These are phyloP conservation scores for Ogataea haglerorum DNA, from an alignment of 805 yeast genomes.

Conservation along the genomic window DNA sequence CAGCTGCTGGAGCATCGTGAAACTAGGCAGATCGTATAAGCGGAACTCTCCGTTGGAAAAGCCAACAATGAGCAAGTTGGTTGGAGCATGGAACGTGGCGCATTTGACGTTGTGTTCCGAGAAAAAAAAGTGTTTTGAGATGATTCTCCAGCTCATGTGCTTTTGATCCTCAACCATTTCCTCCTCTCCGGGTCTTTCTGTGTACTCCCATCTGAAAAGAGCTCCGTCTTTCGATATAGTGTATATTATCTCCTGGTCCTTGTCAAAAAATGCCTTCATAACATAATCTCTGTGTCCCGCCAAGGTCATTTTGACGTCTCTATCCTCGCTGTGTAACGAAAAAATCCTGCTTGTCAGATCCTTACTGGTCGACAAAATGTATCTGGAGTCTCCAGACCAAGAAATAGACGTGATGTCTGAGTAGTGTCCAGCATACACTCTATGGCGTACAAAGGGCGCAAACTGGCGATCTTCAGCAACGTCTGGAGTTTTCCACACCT, in stretches of 20 bases:
- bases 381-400: conserved; percentile 91
- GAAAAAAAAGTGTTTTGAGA: conserved; percentile 70
- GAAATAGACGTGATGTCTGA: conserved; percentile 71
- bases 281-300: conserved; percentile 94
- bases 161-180: conserved; percentile 43
- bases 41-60: conserved; percentile 88
- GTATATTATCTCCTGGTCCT: conserved; percentile 84
- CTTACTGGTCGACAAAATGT: conserved; percentile 79
- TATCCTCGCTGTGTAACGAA: conserved; percentile 69
- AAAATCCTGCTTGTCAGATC: conserved; percentile 87
- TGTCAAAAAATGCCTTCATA: conserved; percentile 79
- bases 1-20: conserved; percentile 76
- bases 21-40: conserved; percentile 80
- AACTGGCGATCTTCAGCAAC: conserved; percentile 82
- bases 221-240: conserved; percentile 96
- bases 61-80: conserved; percentile 80
- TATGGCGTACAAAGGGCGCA: conserved; percentile 90
- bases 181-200: conserved; percentile 49
- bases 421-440: conserved; percentile 91
- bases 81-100: conserved; percentile 73
- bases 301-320: conserved; percentile 75
- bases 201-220: conserved; percentile 85
- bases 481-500: conserved; percentile 91
- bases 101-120: conserved; percentile 72
- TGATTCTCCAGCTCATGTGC: conserved; percentile 75